Conservation (phyloP, 1,284 basidiomycete genomes). For the Puccinia horiana region DNA sequence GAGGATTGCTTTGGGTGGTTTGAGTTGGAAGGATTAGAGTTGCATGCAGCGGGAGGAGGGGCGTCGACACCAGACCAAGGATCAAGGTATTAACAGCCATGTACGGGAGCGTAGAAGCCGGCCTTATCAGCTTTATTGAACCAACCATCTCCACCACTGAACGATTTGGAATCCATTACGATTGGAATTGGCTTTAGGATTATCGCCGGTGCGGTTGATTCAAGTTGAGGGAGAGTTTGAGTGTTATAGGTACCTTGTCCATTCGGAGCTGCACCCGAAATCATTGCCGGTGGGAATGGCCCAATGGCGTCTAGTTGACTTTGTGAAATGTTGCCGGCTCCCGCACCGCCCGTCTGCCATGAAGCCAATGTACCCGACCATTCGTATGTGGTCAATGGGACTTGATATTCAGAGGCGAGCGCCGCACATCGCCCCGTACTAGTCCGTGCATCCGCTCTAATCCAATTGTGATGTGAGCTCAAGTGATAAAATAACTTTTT, state of each 20-base stretch:
- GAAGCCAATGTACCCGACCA: slow-evolving; percentile 17
- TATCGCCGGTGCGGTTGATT: slow-evolving; percentile 17
- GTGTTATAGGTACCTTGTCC: slow-evolving; percentile 38
- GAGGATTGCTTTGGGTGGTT: background rate
- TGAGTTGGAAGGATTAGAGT: background rate
- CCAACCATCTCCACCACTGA: slow-evolving; percentile 27
- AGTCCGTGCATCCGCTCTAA: slow-evolving; percentile 42
- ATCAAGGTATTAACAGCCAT: slow-evolving; percentile 48
- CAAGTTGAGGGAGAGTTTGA: slow-evolving; percentile 12
- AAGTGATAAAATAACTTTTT: background rate
- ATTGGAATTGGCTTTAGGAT: slow-evolving; percentile 34
- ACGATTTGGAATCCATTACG: slow-evolving; percentile 2
- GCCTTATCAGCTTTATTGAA: slow-evolving; percentile 14
- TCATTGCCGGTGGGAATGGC: slow-evolving; percentile 40
- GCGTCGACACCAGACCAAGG: slow-evolving; percentile 30
- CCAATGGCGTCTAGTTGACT: slow-evolving; percentile 18
- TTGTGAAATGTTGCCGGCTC: slow-evolving; percentile 30
- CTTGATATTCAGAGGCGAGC: slow-evolving; percentile 3
- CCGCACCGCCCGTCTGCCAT: slow-evolving; percentile 45
- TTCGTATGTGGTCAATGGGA: background rate
- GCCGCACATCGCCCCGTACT: slow-evolving; percentile 28
- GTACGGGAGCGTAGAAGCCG: slow-evolving; percentile 22
- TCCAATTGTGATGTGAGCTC: background rate
- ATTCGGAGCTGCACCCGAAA: slow-evolving; percentile 24
- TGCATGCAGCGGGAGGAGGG: slow-evolving; percentile 19